Evolutionary conservation across 257 asterid genomes (phyloP).

Genomic region (Misopates orontium): DNA sequence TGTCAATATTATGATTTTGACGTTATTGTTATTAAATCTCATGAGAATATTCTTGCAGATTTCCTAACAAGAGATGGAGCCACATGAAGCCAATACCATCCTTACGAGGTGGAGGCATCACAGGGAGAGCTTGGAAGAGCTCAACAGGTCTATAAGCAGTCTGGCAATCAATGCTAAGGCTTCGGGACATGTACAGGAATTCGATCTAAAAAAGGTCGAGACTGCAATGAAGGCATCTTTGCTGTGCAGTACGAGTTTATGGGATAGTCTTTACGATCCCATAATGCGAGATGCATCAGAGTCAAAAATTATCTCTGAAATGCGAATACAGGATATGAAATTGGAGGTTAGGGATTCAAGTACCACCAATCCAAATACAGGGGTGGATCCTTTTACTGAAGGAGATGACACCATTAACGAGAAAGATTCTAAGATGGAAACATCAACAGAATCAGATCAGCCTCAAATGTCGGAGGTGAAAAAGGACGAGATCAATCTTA

Average conservation of each 20-base stretch:
- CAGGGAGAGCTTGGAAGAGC: background rate
- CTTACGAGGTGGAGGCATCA: background rate
- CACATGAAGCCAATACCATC: background rate
- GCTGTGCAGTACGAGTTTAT: background rate
- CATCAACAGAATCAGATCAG: background rate
- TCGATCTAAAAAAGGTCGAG: background rate
- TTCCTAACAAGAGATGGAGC: background rate
- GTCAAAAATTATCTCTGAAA: no score
- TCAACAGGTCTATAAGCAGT: no score
- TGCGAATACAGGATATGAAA: no score
- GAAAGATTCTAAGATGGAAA: background rate
- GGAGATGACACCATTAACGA: background rate
- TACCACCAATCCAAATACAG: background rate
- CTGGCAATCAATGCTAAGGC: background rate
- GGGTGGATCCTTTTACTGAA: background rate
- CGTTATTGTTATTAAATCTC: background rate
- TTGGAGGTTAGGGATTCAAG: background rate
- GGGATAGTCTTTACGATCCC: background rate
- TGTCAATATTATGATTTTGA: slow-evolving; percentile 6
- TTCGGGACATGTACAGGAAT: background rate
- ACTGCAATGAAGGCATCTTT: background rate
- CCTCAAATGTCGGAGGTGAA: background rate
- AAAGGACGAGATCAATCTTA: slow-evolving; percentile 7
- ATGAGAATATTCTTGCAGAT: slow-evolving; percentile 2
- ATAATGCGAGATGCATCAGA: no score